Conservation (phyloP, 441 rosid genomes). For the Geranium incanum region DNA sequence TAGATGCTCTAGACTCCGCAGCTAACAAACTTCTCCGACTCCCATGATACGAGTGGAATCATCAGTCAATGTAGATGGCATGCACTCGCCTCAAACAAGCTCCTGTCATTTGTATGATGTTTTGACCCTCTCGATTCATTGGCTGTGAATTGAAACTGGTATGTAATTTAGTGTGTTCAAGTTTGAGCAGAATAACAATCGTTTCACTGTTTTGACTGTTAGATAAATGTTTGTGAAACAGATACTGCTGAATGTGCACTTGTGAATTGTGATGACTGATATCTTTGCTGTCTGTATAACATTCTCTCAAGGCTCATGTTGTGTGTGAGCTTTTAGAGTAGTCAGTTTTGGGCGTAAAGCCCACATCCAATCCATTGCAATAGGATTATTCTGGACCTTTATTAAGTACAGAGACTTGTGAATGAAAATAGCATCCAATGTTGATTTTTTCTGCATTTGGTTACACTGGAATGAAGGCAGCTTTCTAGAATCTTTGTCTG, state of each 20-base stretch:
- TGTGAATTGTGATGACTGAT: neutral
- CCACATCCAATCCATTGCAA: no score
- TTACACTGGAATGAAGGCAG: neutral
- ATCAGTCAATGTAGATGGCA: neutral
- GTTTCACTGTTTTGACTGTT: no score
- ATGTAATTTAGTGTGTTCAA: no score
- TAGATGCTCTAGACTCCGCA: slow-evolving; percentile 64
- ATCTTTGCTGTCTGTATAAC: neutral
- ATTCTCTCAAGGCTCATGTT: neutral
- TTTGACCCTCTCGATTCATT: no score
- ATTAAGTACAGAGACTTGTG: neutral
- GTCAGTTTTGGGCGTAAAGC: no score
- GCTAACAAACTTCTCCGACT: slow-evolving; percentile 54
- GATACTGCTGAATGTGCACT: neutral
- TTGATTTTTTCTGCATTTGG: neutral
- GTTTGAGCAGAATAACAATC: no score
- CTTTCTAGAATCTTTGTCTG: neutral
- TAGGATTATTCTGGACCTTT: no score
- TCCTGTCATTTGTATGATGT: neutral
- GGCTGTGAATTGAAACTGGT: no score
- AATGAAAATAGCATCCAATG: neutral
- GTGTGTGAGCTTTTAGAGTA: neutral
- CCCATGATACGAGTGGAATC: slow-evolving; percentile 20
- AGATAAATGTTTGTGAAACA: no score
- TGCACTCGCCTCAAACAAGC: neutral